Base-by-base conservation (phyloP, 306 rosid genomes). In the Fragaria vesca region DNA sequence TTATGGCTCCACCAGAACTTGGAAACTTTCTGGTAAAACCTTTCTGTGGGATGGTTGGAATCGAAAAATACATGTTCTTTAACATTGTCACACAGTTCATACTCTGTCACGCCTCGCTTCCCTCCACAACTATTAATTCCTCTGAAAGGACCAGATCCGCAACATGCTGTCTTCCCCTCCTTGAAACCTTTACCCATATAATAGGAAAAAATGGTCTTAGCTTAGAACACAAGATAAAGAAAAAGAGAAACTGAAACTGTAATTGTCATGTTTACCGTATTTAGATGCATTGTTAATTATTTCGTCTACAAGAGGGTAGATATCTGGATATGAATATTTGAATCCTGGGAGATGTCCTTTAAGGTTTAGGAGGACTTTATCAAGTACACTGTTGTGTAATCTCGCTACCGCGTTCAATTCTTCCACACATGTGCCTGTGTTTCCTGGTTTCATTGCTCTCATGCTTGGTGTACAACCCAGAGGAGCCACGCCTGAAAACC, bases 51-150 rank as follows among this genome's bases (percentile, higher is more conserved):
- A 86, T 88, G 97, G 72, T 1, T 2, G 34, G 87, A 70, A 4
- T 91, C 94, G 9, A 83, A 91, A 80, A 83, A 86, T 15, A 86
- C 54, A 38, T 83, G 21, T 0, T 89, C 87, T 16, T 11, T 71
- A 2, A 78, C 83, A 58, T 81, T 82, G 51, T 20, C 50, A 66
- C 94, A 91, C n/a, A 88, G 46, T n/a, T 85, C 43, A 71, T 72
- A 83, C 24, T 76, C 80, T n/a, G 71, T 13, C 34, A 80, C 77
- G 2, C 84, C 87, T 52, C 84, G 84, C 82, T 77, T 89, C 72
- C 85, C 86, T 77, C 87, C 86, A 80, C 85, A 77, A 48, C 79
- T 83, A 0, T 1, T 0, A 38, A 69, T 24, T 66, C 85, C 85
- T 60, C 80, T 17, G 28, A 73, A 73, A 3, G 80, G 84, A 18